These are phyloP conservation scores for Silene latifolia DNA, from an alignment of 148 eudicot species.

Conservation along the genomic window DNA sequence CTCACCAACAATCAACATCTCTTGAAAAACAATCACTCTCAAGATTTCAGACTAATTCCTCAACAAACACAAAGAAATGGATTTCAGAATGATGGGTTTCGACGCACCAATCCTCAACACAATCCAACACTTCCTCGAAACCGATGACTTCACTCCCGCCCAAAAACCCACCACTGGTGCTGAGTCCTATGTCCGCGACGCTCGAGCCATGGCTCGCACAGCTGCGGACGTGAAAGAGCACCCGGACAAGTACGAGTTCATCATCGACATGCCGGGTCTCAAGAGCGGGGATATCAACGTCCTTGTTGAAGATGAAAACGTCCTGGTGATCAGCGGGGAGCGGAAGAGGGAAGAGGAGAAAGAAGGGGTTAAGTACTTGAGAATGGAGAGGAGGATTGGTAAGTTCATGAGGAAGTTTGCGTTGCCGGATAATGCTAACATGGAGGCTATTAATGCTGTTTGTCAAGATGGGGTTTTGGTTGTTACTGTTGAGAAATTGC, in stretches of 20 bases:
- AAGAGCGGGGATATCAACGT: constrained; percentile 44
- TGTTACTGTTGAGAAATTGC: constrained; percentile 37
- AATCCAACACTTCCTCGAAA: no score
- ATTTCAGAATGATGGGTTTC: no score
- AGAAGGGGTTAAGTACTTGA: constrained; percentile 50
- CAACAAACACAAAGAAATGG: no score
- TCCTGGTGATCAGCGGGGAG: constrained; percentile 51
- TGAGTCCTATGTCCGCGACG: constrained; percentile 46
- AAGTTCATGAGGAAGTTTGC: constrained; percentile 65
- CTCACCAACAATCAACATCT: no score
- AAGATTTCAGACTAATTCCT: no score
- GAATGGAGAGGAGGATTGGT: constrained; percentile 64
- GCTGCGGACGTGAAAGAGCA: constrained; percentile 53
- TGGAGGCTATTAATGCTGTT: constrained; percentile 38
- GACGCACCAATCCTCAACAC: no score
- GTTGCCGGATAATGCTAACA: constrained; percentile 53
- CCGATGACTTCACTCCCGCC: neutral
- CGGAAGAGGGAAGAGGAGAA: constrained; percentile 45
- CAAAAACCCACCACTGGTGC: constrained; percentile 19
- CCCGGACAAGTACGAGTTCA: constrained; percentile 44
- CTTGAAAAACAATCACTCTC: no score
- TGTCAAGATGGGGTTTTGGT: constrained; percentile 63
- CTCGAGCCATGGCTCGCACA: constrained; percentile 53
- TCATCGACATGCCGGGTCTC: constrained; percentile 67
- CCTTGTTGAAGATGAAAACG: constrained; percentile 52